These are phyloP conservation scores for Gracilaria caudata DNA, from an alignment of 23 red algal genomes.

Conservation along the genomic window DNA sequence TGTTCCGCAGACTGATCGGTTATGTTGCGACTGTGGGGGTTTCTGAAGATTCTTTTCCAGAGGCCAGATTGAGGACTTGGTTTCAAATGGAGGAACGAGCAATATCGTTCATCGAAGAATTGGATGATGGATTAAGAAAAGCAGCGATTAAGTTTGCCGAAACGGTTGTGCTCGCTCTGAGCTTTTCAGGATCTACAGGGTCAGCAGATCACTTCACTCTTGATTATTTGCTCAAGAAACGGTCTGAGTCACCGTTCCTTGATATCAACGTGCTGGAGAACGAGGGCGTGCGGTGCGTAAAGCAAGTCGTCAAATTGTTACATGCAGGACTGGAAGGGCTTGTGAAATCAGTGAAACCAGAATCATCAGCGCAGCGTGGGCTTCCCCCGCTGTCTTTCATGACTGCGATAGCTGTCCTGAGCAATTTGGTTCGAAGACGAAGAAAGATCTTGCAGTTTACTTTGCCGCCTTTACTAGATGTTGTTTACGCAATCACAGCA, in stretches of 20 bases:
- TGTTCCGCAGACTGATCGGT: slow-evolving; percentile 70
- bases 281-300: slow-evolving; percentile 55
- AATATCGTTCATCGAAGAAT: slow-evolving; percentile 34
- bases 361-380: slow-evolving; percentile 9
- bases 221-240: slow-evolving; percentile 50
- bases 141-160: slow-evolving; percentile 67
- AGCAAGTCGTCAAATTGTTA: slow-evolving; percentile 39
- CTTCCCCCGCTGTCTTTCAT: slow-evolving; percentile 66
- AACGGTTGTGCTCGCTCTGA: slow-evolving; percentile 62
- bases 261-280: slow-evolving; percentile 34
- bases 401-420: slow-evolving; percentile 68
- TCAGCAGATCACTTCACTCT: slow-evolving; percentile 73
- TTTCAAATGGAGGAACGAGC: slow-evolving; percentile 55
- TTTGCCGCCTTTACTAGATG: slow-evolving; percentile 62
- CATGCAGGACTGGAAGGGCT: slow-evolving; percentile 49
- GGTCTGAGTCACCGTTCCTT: slow-evolving; percentile 33
- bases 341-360: slow-evolving; percentile 17
- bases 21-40: slow-evolving; percentile 41
- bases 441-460: slow-evolving; percentile 60
- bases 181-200: slow-evolving; percentile 48
- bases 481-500: slow-evolving; percentile 45
- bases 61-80: slow-evolving; percentile 45
- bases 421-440: slow-evolving; percentile 66
- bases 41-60: slow-evolving; percentile 36
- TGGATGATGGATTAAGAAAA: slow-evolving; percentile 63